phyloP scores from a whole-genome alignment of 2,329 filamentous ascomycete species.

The Whalleya microplaca region DNA sequence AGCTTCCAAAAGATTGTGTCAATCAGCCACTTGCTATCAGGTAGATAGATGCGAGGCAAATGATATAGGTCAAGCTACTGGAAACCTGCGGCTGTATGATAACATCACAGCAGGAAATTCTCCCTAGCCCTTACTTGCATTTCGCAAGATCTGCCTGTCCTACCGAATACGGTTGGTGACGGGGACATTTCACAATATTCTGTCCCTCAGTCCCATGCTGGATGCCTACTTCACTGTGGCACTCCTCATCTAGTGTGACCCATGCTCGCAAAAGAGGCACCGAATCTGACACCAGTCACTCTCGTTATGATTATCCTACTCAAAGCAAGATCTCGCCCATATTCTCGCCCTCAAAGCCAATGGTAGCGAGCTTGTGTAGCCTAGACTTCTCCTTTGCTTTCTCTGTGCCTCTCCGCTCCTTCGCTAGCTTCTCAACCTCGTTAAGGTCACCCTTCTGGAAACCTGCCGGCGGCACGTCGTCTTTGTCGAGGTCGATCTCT shows the following conservation, averaged over 20 bases:
- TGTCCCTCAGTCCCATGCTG: constrained; percentile 43
- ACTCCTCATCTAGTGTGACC: not conserved
- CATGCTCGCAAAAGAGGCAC: not conserved
- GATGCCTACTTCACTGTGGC: constrained; percentile 6
- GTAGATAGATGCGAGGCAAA: not conserved
- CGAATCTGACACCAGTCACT: not conserved
- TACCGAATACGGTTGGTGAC: constrained; percentile 11
- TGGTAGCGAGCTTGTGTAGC: constrained; percentile 69
- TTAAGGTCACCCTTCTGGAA: constrained; percentile 69
- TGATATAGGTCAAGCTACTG: not conserved
- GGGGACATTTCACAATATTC: constrained; percentile 68
- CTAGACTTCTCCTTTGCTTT: constrained; percentile 75
- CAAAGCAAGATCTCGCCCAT: constrained; percentile 71
- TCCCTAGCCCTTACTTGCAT: not conserved
- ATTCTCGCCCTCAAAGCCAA: constrained; percentile 89
- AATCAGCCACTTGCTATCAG: not conserved
- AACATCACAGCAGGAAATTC: not conserved
- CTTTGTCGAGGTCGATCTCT: constrained; percentile 95
- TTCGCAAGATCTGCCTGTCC: constrained; percentile 4
- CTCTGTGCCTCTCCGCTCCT: constrained; percentile 69
- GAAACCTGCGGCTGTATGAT: not conserved
- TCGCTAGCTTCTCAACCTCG: constrained; percentile 72
- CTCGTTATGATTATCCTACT: not conserved
- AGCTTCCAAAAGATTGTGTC: too few relatives aligned
- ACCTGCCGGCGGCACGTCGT: constrained; percentile 79